Base-by-base conservation (phyloP, 1,139 yeast genomes). In the Blastobotrys arbuscula region DNA sequence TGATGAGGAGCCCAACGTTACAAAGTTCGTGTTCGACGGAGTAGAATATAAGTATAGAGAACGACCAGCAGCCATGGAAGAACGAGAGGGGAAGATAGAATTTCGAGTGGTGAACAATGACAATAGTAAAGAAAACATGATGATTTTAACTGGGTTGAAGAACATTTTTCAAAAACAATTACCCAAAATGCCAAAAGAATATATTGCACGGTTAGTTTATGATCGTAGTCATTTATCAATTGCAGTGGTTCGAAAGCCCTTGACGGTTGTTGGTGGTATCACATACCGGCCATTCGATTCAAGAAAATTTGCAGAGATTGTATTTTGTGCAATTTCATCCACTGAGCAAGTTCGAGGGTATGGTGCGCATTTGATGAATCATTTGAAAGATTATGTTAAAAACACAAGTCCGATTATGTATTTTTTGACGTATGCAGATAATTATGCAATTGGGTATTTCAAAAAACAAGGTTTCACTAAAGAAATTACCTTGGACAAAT, bases 291-390 rank as follows among this genome's bases (percentile, higher is more conserved):
- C 99, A 2, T 92, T 92, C 68, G 86, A 88, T 61, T 80, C 81
- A 49, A 77, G 96, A 53, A 84, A 80, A 59, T 94, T 92, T 74
- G 99, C 98, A 0, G 99, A 92, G 67, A 92, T 92, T 70, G 99
- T 94, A 21, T 92, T 92, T 62, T 92, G 97, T 76, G 99, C 99
- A 24, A 92, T 92, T 50, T 84, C 95, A 38, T 88, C 97, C 2
- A 88, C 97, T 0, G 98, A 92, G 65, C 99, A 92, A 70, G 98
- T 94, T 23, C 73, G 96, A 55, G 99, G 98, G 35, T 94, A 92
- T 63, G 99, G 99, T 66, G 98, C 98, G 0, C 98, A 94, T 68
- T 68, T 92, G 62, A 92, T 92, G 99, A 92, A 94, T 67, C 99
- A 92, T 69, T 72, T 92, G 57, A 92, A 92, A 64, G 98, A 92